Evolutionary conservation across 106 monocot species (phyloP), one percentile per base, ranked within the genome.

Genomic region (Chionographis japonica): DNA sequence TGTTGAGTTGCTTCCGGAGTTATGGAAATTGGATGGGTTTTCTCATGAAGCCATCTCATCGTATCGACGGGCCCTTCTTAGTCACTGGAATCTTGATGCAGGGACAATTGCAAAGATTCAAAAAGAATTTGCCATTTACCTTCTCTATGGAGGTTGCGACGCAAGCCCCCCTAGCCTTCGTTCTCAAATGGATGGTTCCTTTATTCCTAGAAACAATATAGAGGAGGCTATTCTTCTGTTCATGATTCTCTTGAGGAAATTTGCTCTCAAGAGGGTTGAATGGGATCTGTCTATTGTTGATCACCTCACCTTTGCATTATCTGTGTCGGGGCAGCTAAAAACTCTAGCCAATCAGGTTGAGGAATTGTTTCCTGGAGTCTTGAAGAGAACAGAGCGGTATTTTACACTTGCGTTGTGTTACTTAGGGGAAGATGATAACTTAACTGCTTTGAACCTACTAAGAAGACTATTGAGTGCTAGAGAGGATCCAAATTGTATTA

Each of bases 141-240:
- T 97, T 73, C 84, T 97, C 36, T 92, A 92, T 64, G 79, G 84
- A 35, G 88, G 95, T 18, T 80, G 72, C 69, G 95, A 97, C 62
- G 84, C 86, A 52, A 80, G 68, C 39, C 83, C 91, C 35, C 90
- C 85, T 52, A 80, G 83, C 65, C 73, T 86, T 40, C 73, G 74
- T 10, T 85, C 58, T 58, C 88, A 94, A 66, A 75, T 79, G 71
- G 81, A 88, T 17, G 74, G 88, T 60, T 85, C 85, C 13, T 91
- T 88, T 59, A 66, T 83, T 54, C 94, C 94, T 61, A 76, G 70
- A 51, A 91, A 84, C 65, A 91, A 95, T 60, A 65, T 75, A 20
- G 95, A 97, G 79, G 95, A 97, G 73, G 95, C 95, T 16, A 72
- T 92, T 76, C 84, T 89, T 78, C 76, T 97, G 19, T 65, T 97